These are phyloP conservation scores for Populus euphratica DNA, from an alignment of 345 rosid genomes.

Conservation along the genomic window DNA sequence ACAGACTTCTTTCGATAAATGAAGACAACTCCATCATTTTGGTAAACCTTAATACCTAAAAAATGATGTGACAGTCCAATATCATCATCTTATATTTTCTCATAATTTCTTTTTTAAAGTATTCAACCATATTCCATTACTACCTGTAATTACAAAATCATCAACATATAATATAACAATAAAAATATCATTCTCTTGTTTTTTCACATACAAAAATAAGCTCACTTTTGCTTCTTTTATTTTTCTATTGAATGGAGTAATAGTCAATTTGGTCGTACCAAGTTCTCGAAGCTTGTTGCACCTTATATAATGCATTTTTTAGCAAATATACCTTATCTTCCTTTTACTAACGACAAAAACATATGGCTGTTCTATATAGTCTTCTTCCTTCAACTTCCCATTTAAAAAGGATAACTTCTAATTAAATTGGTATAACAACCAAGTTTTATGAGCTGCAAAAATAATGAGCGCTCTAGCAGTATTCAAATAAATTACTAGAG, in stretches of 20 bases:
- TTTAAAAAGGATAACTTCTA: background rate
- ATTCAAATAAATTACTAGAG: background rate
- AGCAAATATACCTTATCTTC: background rate
- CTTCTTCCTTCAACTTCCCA: background rate
- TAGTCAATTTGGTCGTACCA: background rate
- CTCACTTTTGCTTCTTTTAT: background rate
- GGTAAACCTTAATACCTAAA: no score
- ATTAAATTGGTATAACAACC: background rate
- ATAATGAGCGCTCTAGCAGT: background rate
- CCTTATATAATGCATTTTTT: background rate
- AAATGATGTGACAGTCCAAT: no score
- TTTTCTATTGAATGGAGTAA: background rate
- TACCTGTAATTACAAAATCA: background rate
- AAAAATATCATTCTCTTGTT: background rate
- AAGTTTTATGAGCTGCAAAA: background rate
- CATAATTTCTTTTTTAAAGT: conserved; percentile 7
- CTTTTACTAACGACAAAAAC: background rate
- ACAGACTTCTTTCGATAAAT: background rate
- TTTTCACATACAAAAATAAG: background rate
- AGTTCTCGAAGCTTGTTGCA: background rate
- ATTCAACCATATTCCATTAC: background rate
- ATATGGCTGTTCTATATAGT: background rate
- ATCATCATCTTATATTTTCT: conserved; percentile 26
- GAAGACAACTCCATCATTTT: no score
- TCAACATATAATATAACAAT: background rate